Percentiles rank a stretch among this genome's conserved stretches.
Evolutionary conservation across 805 yeast genomes (phyloP).

Genomic region (Nakazawaea wyomingensis): DNA sequence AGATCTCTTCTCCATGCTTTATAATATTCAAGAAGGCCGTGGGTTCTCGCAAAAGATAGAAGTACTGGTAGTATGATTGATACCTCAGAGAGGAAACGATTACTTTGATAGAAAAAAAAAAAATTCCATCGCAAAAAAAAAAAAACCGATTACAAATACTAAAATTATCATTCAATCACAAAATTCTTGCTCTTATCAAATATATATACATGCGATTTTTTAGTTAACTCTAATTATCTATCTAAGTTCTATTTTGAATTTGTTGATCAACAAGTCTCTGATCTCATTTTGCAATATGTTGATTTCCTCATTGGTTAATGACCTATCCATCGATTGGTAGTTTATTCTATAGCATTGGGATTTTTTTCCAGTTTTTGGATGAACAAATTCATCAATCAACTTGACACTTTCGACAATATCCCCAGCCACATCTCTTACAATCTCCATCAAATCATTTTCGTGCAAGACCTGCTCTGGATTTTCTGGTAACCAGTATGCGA

Average conservation of each 20-base stretch:
- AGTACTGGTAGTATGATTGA: too few species aligned
- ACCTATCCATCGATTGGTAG: constrained; percentile 95
- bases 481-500: constrained; percentile 83
- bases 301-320: constrained; percentile 79
- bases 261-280: constrained; percentile 46
- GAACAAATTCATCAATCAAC: constrained; percentile 74
- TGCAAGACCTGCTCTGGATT: constrained; percentile 41
- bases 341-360: constrained; percentile 87
- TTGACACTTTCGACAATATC: constrained; percentile 85
- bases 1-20: constrained; percentile 18
- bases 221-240: neutral
- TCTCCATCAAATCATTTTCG: constrained; percentile 90
- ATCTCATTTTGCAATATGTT: constrained; percentile 68
- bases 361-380: constrained; percentile 72
- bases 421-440: constrained; percentile 78
- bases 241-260: constrained; percentile 44
- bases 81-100: too few species aligned
- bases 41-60: too few species aligned
- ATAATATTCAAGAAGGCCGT: too few species aligned
- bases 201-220: neutral
- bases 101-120: too few species aligned
- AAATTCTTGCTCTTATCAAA: too few species aligned
- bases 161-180: too few species aligned
- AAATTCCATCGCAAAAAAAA: too few species aligned
- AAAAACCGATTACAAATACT: too few species aligned